Conservation (phyloP, 2,329 filamentous ascomycete genomes). For the Akanthomyces dipterigenus region DNA sequence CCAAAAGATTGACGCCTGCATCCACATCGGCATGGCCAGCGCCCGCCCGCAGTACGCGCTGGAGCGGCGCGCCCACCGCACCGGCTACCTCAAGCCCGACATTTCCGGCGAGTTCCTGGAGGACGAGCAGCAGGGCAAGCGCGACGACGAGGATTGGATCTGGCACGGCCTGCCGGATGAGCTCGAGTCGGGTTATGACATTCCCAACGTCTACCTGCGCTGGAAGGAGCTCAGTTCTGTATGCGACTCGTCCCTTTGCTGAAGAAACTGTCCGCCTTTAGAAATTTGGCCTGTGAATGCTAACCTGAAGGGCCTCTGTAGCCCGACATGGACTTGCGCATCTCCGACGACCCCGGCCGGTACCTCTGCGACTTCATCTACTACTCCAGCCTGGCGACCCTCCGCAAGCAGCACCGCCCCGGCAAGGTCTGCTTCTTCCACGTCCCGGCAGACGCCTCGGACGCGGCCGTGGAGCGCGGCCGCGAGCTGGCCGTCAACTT, state of each 20-base stretch:
- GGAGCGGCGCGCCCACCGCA: constrained; percentile 63
- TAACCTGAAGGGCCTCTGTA: constrained; percentile 14
- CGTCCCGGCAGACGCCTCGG: constrained; percentile 55
- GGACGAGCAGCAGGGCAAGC: constrained; percentile 44
- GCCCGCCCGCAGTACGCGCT: constrained; percentile 58
- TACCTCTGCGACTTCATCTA: constrained; percentile 78
- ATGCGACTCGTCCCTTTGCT: constrained; percentile 19
- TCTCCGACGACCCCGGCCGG: constrained; percentile 64
- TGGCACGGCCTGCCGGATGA: constrained; percentile 50
- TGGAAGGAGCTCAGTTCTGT: constrained; percentile 50
- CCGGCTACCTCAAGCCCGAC: constrained; percentile 64
- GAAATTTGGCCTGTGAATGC: not conserved
- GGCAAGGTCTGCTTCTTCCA: constrained; percentile 62
- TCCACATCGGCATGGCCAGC: constrained; percentile 79
- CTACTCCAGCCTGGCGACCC: constrained; percentile 58
- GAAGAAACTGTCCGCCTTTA: not conserved
- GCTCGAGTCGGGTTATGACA: constrained; percentile 49
- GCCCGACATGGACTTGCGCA: constrained; percentile 40
- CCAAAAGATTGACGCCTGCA: constrained; percentile 52
- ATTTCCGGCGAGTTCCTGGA: constrained; percentile 57
- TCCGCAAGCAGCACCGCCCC: constrained; percentile 39
- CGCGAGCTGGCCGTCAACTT: constrained; percentile 47
- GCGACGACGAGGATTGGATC: constrained; percentile 41
- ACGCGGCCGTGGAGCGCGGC: constrained; percentile 41
- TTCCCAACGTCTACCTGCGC: constrained; percentile 47